Evolutionary conservation across 2,329 filamentous ascomycete species (phyloP), one percentile per base, ranked within the genome.

Genomic region (Nemania sp.): DNA sequence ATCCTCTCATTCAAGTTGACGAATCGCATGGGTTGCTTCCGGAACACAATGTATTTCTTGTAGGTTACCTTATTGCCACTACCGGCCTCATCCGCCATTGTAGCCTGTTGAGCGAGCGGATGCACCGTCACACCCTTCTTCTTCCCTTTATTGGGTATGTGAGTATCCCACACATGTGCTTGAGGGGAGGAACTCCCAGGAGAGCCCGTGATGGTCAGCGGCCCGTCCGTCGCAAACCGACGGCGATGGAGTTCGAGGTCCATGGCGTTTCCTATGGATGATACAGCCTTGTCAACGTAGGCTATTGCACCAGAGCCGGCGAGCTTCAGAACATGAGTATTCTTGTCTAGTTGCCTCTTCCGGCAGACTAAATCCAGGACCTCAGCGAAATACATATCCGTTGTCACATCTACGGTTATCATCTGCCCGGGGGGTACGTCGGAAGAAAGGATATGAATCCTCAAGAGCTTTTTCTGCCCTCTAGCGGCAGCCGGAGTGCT

Each of bases 21-120:
- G 68, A 95, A 89, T 21, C 90, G 87, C 83, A 95, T 91, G 9
- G 90, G 88, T 74, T 93, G 90, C 75, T 92, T 91, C 65, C 91
- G 87, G 79, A 89, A 90, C 15, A 96, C 91, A 12, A 86, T 87
- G 75, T 92, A 95, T 68, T 88, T 89, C 71, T 90, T 89, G 77
- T 90, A 90, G 68, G 82, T 87, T 43, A 81, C 80, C 59, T 79
- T 80, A 40, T 66, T 69, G 20, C 77, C 78, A 43, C 63, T 63
- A 65, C 79, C 81, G 50, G 84, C 76, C 71, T 86, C 84, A 57
- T 86, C 84, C 67, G 84, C 81, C 75, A 84, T 84, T 62, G 84
- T 76, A 17, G 82, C 80, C 72, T 88, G 85, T 64, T 86, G 85
- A 15, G 88, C 86, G 50, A 92, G 80, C 18, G 90, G 89, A 70